Evolutionary conservation across 2,329 filamentous ascomycete species (phyloP), one percentile per base, ranked within the genome.

Genomic region (Monilinia polystroma): DNA sequence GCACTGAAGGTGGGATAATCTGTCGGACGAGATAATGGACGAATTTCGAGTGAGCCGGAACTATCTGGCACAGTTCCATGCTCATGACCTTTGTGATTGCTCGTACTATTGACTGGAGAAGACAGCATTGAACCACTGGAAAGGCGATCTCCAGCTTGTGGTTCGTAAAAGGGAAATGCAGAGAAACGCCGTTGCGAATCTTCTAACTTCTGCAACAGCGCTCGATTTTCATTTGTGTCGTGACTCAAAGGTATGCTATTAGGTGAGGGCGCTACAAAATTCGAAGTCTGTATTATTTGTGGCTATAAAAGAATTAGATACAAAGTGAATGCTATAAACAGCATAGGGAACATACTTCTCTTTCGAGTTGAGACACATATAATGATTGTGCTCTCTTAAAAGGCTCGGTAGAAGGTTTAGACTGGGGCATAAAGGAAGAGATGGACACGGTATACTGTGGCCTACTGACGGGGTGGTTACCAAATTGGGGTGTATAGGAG

Each of bases 311-410:
- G 53, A 45, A 26, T 38, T 55, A 29, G 26, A 45, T n/a, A 18
- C n/a, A n/a, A 59, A 23, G 18, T 12, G 12, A 18, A 20, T 29
- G 51, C 4, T 29, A n/a, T 4, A 26, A 43, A n/a, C 2, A 26
- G 43, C 62, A 47, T 43, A 32, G 20, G 32, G 35, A 16, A 53
- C 71, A 52, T 66, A 73, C 72, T 52, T 70, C 66, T 67, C 60
- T 68, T 45, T 70, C 69, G 29, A 70, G 35, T 52, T 73, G 73
- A 18, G 68, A 65, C 8, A 67, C 16, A 59, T 70, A 71, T 20
- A 71, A 41, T 41, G 66, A 67, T 45, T 63, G 35, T 5, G 62
- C 45, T 26, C 14, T 38, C 35, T 66, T 62, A 16, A 66, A 16
- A 4, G 56, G 18, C 11, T 66, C 56, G 43, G 53, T 4, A 54